Base-by-base conservation (phyloP, 2,329 filamentous ascomycete species). In the Fusarium abutilonis region DNA sequence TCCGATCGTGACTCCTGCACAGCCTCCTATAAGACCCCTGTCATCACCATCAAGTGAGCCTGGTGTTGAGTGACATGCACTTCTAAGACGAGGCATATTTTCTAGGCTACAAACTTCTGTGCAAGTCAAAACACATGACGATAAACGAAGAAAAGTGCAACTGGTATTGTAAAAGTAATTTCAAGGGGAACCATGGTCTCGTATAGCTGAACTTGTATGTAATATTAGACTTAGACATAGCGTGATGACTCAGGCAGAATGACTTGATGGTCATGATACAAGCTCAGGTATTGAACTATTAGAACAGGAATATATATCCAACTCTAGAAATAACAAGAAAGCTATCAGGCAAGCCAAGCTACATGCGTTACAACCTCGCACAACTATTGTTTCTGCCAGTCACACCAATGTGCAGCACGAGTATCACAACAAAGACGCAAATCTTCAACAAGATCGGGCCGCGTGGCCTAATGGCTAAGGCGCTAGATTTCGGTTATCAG, bases 401-500 rank as follows among this genome's bases (percentile, higher is more conserved):
- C 15, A 19, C 36, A 21, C 36, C 4, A 5, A 8, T 17, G 4
- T 7, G 13, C 17, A 9, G 9, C 9, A 48, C 54, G n/a, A 54
- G 1, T 9, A 4, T 6, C 3, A 13, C n/a, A 32, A 60, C 34
- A 60, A 17, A 4, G 3, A 0, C 0, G 0, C 1, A 8, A 10
- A 3, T 14, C 4, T 60, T 49, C 26, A 58, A 56, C 29, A 52
- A 56, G 40, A 54, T 54, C 42, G 28, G 50, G 55, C 55, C 56
- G 52, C 56, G 56, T 59, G 56, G 56, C 56, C 56, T 56, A 59
- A 59, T 59, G 56, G 56, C 45, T 60, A 60, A 60, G 56, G 52
- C 52, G 56, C 52, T 56, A 60, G 56, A 60, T 60, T 60, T 60
- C 56, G 56, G 56, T 51, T 15, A 11, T 34, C 21, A 44, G 40